A percentile compares a stretch with the other conserved stretches of the same genome.
phyloP scores from a whole-genome alignment of 2,329 filamentous ascomycete species.

The Mariannaea sp. region DNA sequence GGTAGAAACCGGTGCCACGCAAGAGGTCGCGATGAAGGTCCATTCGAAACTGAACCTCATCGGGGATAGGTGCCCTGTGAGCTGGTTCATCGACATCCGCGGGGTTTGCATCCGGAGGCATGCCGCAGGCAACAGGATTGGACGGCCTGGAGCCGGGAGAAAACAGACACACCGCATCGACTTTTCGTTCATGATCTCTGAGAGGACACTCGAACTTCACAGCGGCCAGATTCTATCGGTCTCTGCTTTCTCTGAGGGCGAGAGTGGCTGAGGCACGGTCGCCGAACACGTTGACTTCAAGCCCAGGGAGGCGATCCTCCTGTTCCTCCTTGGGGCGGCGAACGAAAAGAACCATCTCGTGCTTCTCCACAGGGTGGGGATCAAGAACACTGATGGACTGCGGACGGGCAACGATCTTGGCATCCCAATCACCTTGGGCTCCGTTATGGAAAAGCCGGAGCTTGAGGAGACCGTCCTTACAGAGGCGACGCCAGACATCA shows the following conservation, averaged over 20 bases:
- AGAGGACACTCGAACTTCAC: conserved; percentile 4
- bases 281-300: conserved; percentile 3
- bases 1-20: conserved; percentile 19
- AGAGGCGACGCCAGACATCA: conserved; percentile 5
- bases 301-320: neutral
- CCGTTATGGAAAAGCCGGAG: neutral
- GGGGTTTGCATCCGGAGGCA: conserved; percentile 35
- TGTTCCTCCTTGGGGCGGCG: neutral
- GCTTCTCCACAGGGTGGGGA: neutral
- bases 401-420: neutral
- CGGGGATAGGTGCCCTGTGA: neutral
- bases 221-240: conserved; percentile 12
- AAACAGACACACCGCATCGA: neutral
- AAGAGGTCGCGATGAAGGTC: conserved; percentile 20
- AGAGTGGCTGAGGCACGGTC: neutral
- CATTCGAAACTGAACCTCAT: conserved; percentile 3
- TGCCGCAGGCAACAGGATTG: neutral
- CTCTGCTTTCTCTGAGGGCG: neutral
- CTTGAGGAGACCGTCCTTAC: neutral
- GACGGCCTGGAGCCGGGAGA: neutral
- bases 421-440: neutral
- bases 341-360: conserved; percentile 6
- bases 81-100: conserved; percentile 31
- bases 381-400: neutral
- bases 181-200: neutral